Percentiles rank a stretch among this genome's conserved stretches.
These are phyloP conservation scores for Colletotrichum gigasporum DNA, from an alignment of 2,329 filamentous ascomycete genomes.

Conservation along the genomic window DNA sequence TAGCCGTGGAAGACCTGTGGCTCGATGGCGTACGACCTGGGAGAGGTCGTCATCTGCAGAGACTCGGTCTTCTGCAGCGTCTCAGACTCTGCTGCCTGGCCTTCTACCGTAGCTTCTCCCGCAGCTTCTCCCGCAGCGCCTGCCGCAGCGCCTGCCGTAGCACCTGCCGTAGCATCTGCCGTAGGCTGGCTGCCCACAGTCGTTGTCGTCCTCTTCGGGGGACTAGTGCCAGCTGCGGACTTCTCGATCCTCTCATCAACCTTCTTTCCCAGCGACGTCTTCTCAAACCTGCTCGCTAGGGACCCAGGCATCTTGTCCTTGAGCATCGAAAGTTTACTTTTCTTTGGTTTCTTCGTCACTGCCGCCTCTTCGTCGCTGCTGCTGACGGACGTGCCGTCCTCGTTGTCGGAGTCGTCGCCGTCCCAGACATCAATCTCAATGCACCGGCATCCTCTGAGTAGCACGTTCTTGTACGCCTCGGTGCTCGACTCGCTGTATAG, in stretches of 20 bases:
- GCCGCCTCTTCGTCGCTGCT: constrained; percentile 57
- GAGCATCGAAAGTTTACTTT: constrained; percentile 69
- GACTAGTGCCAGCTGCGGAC: constrained; percentile 33
- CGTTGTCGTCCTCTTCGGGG: constrained; percentile 20
- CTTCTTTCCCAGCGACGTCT: constrained; percentile 56
- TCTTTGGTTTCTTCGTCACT: constrained; percentile 10
- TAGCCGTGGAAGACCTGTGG: constrained; percentile 88
- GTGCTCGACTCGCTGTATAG: constrained; percentile 87
- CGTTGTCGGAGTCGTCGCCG: constrained; percentile 78
- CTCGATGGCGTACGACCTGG: constrained; percentile 58
- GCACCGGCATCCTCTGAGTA: constrained; percentile 87
- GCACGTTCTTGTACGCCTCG: constrained; percentile 84
- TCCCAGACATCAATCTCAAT: constrained; percentile 98
- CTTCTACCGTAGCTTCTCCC: no score
- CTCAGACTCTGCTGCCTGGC: background rate
- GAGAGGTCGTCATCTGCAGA: constrained; percentile 27
- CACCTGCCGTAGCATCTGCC: background rate
- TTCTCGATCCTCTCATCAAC: constrained; percentile 46
- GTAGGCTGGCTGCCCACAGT: background rate
- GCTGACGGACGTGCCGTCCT: constrained; percentile 63
- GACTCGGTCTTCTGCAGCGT: constrained; percentile 3
- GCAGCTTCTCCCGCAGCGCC: constrained; percentile 4
- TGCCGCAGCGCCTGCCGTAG: constrained; percentile 1
- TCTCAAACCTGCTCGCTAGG: constrained; percentile 56
- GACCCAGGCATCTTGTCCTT: constrained; percentile 63